Conservation (phyloP, 23 red algal genomes). For the Rhodosorus marinus region DNA sequence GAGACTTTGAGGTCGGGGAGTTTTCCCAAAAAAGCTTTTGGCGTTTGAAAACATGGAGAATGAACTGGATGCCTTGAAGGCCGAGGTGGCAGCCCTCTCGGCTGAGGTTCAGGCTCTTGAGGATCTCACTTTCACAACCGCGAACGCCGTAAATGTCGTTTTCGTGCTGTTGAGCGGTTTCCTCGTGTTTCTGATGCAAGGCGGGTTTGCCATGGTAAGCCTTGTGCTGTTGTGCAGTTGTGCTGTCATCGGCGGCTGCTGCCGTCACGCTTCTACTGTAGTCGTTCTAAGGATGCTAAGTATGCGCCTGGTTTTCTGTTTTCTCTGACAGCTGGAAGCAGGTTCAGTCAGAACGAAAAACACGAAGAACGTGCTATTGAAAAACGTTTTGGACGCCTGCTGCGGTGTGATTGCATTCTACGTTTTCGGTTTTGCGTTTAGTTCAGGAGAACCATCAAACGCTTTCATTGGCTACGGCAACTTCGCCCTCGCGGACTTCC, state of each 20-base stretch:
- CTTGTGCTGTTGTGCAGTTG: too few relatives aligned
- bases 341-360: slow-evolving; percentile 47
- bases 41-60: too few relatives aligned
- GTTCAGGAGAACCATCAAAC: slow-evolving; percentile 33
- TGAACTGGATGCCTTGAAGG: too few relatives aligned
- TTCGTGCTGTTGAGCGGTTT: slow-evolving; percentile 69
- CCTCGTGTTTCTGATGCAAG: slow-evolving; percentile 95
- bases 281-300: too few relatives aligned
- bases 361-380: slow-evolving; percentile 59
- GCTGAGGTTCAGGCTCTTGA: background rate
- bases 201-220: slow-evolving; percentile 33
- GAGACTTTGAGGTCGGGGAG: too few relatives aligned
- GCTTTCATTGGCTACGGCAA: slow-evolving; percentile 55
- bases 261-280: too few relatives aligned
- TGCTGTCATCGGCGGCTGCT: too few relatives aligned
- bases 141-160: slow-evolving; percentile 22
- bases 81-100: background rate
- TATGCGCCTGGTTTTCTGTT: too few relatives aligned
- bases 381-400: slow-evolving; percentile 60
- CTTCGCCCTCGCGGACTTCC: slow-evolving; percentile 37
- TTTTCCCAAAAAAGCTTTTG: too few relatives aligned
- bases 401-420: slow-evolving; percentile 74
- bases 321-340: too few relatives aligned
- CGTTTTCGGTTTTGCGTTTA: slow-evolving; percentile 70
- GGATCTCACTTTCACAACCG: background rate